Conservation (phyloP, 176 grass and related monocot species). For the Hordeum vulgare region DNA sequence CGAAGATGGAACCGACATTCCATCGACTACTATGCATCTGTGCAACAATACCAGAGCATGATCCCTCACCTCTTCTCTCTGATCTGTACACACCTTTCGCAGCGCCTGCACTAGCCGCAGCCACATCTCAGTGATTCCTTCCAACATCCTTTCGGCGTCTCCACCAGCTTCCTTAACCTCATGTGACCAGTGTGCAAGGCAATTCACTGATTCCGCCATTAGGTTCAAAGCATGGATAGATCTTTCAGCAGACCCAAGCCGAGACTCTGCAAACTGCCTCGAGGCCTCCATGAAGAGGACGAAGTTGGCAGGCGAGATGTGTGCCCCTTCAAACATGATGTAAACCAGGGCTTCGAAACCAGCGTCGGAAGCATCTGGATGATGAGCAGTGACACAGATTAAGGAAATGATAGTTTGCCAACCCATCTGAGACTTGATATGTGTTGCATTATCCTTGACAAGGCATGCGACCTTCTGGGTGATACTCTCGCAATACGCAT, state of each 20-base stretch:
- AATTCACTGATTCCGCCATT: not conserved
- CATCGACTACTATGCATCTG: not conserved
- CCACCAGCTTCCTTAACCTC: not conserved
- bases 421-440: conserved; percentile 92
- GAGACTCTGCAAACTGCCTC: not conserved
- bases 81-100: not conserved
- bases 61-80: not conserved
- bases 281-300: not conserved
- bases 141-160: not conserved
- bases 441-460: conserved; percentile 78
- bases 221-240: conserved; percentile 1
- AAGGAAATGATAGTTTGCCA: conserved; percentile 63
- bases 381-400: conserved; percentile 54
- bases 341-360: conserved; percentile 89
- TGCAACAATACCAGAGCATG: not conserved
- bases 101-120: not conserved
- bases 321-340: conserved; percentile 82
- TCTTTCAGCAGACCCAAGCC: not conserved
- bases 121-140: not conserved
- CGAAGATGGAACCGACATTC: not conserved
- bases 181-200: not conserved
- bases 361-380: conserved; percentile 87
- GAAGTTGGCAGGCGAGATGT: conserved; percentile 1
- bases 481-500: conserved; percentile 96
- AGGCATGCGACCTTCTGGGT: conserved; percentile 70